These are phyloP conservation scores for Citrus inodora DNA, from an alignment of 345 rosid genomes.

Conservation along the genomic window DNA sequence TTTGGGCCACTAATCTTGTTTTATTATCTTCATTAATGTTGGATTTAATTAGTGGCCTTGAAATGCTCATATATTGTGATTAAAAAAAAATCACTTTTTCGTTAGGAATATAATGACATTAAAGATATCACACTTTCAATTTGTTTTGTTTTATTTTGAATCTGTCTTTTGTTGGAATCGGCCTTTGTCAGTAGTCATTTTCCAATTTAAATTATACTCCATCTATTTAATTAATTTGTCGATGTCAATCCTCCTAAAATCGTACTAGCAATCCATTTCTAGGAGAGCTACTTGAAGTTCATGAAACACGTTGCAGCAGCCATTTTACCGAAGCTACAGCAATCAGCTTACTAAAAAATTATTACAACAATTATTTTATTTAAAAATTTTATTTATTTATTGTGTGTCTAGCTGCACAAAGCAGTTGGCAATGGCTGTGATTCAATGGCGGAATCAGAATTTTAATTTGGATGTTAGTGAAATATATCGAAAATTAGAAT, in stretches of 20 bases:
- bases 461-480: too few relatives aligned
- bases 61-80: neutral
- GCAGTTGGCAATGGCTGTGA: too few relatives aligned
- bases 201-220: neutral
- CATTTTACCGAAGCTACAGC: neutral
- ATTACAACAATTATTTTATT: too few relatives aligned
- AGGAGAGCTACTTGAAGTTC: neutral
- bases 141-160: neutral
- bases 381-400: too few relatives aligned
- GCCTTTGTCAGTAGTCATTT: neutral
- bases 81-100: neutral
- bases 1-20: constrained; percentile 13
- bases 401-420: too few relatives aligned
- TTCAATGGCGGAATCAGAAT: too few relatives aligned
- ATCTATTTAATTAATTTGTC: neutral
- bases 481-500: too few relatives aligned
- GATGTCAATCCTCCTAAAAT: neutral
- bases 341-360: too few relatives aligned
- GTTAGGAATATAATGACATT: too few relatives aligned
- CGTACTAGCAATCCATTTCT: neutral
- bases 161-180: neutral
- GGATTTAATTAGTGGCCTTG: constrained; percentile 1
- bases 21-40: neutral
- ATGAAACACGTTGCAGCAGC: neutral
- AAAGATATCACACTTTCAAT: too few relatives aligned